Evolutionary conservation across 441 rosid species (phyloP).

Genomic region (Adansonia grandidieri): DNA sequence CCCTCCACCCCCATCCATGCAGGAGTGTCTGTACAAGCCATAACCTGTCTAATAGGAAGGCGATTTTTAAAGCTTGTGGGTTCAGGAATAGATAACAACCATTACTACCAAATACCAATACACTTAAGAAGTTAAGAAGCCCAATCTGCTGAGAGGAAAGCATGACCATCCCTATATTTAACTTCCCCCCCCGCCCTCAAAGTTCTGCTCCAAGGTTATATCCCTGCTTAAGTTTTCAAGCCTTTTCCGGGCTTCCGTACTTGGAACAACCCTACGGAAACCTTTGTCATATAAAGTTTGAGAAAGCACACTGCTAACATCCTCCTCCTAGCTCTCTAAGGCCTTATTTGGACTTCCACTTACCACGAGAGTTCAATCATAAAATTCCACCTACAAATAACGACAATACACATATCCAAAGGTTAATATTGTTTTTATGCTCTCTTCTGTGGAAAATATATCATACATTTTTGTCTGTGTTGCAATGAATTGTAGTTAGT

Average conservation of each 20-base stretch:
- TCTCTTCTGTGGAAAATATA: no score
- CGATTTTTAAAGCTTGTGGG: neutral
- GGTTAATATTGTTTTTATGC: no score
- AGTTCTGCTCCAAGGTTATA: neutral
- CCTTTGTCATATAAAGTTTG: slow-evolving; percentile 12
- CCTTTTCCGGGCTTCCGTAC: neutral
- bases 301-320: neutral
- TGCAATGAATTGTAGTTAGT: no score
- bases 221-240: neutral
- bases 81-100: neutral
- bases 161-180: slow-evolving; percentile 16
- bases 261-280: neutral
- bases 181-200: no score
- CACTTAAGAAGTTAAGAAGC: neutral
- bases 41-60: neutral
- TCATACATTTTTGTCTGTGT: no score
- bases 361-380: no score
- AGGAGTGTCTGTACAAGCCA: neutral
- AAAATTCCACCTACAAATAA: no score
- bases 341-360: no score
- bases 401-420: no score
- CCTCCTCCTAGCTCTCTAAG: neutral
- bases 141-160: neutral
- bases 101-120: no score
- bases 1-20: neutral